Percentiles rank a stretch among this genome's conserved stretches.
Evolutionary conservation across 2,329 filamentous ascomycete species (phyloP).

Genomic region (Chaetomiaceae sp.): DNA sequence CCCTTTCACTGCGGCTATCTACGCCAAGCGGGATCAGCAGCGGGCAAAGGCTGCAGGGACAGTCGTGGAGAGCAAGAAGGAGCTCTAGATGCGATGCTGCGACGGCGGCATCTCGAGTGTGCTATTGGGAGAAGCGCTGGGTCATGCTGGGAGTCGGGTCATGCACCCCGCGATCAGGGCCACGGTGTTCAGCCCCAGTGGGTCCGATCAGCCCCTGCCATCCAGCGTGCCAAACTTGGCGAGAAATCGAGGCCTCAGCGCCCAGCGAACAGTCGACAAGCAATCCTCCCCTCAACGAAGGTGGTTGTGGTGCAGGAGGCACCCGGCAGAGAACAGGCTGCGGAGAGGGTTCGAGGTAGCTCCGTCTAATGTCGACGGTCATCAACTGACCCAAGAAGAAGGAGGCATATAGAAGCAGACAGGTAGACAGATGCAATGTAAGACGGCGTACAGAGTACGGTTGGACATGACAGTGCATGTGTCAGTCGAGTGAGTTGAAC

Average conservation of each 20-base stretch:
- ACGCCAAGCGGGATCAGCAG: slow-evolving; percentile 71
- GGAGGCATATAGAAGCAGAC: slow-evolving; percentile 5
- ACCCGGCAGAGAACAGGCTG: slow-evolving; percentile 14
- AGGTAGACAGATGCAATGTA: slow-evolving; percentile 4
- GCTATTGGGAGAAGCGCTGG: slow-evolving; percentile 14
- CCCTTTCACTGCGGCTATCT: slow-evolving; percentile 89
- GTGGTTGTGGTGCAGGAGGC: slow-evolving; percentile 19
- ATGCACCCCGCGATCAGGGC: not conserved
- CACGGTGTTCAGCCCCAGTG: too few species aligned
- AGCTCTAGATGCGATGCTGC: slow-evolving; percentile 33
- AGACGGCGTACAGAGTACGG: too few species aligned
- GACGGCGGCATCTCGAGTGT: not conserved
- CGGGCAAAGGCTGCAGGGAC: slow-evolving; percentile 36
- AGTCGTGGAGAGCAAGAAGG: slow-evolving; percentile 43
- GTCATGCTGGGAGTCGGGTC: slow-evolving; percentile 1
- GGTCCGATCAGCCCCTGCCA: too few species aligned
- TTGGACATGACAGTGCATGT: too few species aligned
- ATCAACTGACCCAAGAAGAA: slow-evolving; percentile 21
- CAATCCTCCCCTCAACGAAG: slow-evolving; percentile 17
- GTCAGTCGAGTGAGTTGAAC: too few species aligned
- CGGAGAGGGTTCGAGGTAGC: slow-evolving; percentile 12
- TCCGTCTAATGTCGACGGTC: slow-evolving; percentile 16
- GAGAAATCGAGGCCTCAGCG: too few species aligned
- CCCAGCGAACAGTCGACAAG: slow-evolving; percentile 7
- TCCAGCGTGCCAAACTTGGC: too few species aligned